These are phyloP conservation scores for Colletotrichum sp. DNA, from an alignment of 2,329 filamentous ascomycete genomes.

Conservation along the genomic window DNA sequence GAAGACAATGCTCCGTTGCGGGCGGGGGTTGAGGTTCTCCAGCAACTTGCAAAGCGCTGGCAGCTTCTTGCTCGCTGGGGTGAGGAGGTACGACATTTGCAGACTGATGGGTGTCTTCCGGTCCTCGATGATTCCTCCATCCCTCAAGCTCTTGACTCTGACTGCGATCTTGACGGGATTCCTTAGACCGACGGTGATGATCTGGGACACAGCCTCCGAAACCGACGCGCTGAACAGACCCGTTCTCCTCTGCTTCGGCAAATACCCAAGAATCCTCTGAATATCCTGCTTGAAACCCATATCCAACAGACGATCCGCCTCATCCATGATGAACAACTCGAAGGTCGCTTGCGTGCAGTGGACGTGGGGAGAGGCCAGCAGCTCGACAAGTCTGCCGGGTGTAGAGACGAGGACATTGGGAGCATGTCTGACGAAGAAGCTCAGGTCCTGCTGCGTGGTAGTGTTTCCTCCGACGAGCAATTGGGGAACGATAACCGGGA, in stretches of 20 bases:
- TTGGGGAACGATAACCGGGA: constrained; percentile 76
- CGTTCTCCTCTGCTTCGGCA: constrained; percentile 93
- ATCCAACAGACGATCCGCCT: constrained; percentile 91
- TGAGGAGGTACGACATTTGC: constrained; percentile 85
- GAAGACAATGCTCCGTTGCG: constrained; percentile 89
- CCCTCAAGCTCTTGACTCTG: constrained; percentile 77
- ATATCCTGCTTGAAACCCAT: constrained; percentile 93
- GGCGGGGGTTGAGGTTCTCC: constrained; percentile 70
- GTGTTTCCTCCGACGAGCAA: constrained; percentile 82
- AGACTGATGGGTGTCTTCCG: constrained; percentile 89
- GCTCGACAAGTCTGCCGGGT: constrained; percentile 86
- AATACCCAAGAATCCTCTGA: constrained; percentile 79
- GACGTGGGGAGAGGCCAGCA: constrained; percentile 85
- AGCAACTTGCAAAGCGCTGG: constrained; percentile 76
- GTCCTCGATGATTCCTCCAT: constrained; percentile 73
- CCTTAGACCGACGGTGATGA: constrained; percentile 88
- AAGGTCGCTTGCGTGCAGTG: constrained; percentile 89
- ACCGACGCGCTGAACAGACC: constrained; percentile 95
- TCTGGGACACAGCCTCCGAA: constrained; percentile 92
- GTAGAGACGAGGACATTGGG: constrained; percentile 92
- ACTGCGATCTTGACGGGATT: constrained; percentile 96
- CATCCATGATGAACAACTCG: constrained; percentile 90
- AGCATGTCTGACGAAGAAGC: constrained; percentile 80
- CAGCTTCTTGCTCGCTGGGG: constrained; percentile 80
- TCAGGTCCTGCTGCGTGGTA: constrained; percentile 85